Evolutionary conservation across 73 alveolate genomes (phyloP), one percentile per base, ranked within the genome.

Genomic region (Paramecium caudatum): DNA sequence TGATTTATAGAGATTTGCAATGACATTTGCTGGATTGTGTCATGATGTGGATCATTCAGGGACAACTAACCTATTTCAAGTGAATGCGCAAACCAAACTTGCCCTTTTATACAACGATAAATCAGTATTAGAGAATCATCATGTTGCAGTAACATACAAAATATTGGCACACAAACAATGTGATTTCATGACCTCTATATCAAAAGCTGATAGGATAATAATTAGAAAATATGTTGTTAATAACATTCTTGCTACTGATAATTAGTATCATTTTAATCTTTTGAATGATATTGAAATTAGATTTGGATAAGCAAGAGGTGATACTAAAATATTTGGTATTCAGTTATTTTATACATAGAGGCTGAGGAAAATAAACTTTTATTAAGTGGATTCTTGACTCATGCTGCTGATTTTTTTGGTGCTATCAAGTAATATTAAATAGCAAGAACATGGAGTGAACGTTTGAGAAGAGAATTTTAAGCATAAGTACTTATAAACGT

Each of bases 1-100:
- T 16, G 65, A 74, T 74, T 41, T 74, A 41, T 15, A 74, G 43
- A 74, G 68, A 63, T 93, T 82, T 82, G 74, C 95, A 6, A 17
- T 94, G 49, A 82, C 92, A 17, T 50, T 94, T 32, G 84, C 95
- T 47, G 91, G 95, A 46, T 82, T 95, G 19, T 94, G 97, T 82
- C 98, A 95, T 88, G 98, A 95, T 90, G 93, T 91, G 0, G 94
- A 92, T 78, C 98, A 95, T 62, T 94, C 98, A 9, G 98, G 98
- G 15, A 61, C 90, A 19, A 95, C 93, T 13, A 95, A 95, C 81
- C 61, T 87, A 70, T 95, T 85, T 94, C 90, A 92, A 46, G 87
- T 94, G 1, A 94, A 95, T 45, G 90, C 97, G 23, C 78, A 50
- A 70, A 65, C 94, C 50, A 84, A 90, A 80, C 91, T 93, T 37